These are phyloP conservation scores for Pseudogymnoascus sp. DNA, from an alignment of 2,329 filamentous ascomycete species.

Conservation along the genomic window DNA sequence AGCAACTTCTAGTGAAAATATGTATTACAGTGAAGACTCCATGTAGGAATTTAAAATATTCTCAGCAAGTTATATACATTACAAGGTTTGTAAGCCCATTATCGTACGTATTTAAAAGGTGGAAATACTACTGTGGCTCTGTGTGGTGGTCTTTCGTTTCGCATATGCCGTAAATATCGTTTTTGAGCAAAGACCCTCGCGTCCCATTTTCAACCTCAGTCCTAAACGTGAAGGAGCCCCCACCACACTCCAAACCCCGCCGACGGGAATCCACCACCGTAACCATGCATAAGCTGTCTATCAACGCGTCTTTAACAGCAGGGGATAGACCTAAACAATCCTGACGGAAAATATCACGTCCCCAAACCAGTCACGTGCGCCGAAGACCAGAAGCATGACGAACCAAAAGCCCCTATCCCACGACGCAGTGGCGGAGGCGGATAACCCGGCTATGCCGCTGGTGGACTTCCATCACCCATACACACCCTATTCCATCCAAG, in stretches of 20 bases:
- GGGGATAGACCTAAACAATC: neutral
- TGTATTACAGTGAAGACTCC: neutral
- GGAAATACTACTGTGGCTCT: neutral
- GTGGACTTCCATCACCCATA: conserved; percentile 61
- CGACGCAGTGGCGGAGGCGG: neutral
- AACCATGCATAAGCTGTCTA: neutral
- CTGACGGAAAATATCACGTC: neutral
- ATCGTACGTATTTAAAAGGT: neutral
- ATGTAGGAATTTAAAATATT: neutral
- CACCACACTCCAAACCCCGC: neutral
- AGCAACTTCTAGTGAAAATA: neutral
- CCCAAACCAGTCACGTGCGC: neutral
- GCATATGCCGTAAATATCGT: neutral
- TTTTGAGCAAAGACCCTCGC: neutral
- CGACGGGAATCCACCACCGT: neutral
- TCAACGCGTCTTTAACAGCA: neutral
- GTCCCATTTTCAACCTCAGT: neutral
- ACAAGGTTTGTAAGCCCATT: neutral
- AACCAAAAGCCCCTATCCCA: neutral
- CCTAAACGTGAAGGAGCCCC: neutral
- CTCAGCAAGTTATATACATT: too few species aligned
- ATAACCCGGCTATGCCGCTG: neutral
- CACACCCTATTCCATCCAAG: conserved; percentile 61
- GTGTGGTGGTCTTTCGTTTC: neutral
- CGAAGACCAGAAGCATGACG: neutral